phyloP scores from a whole-genome alignment of 1,139 yeast genomes.

The Casaregolazyma lundiana region DNA sequence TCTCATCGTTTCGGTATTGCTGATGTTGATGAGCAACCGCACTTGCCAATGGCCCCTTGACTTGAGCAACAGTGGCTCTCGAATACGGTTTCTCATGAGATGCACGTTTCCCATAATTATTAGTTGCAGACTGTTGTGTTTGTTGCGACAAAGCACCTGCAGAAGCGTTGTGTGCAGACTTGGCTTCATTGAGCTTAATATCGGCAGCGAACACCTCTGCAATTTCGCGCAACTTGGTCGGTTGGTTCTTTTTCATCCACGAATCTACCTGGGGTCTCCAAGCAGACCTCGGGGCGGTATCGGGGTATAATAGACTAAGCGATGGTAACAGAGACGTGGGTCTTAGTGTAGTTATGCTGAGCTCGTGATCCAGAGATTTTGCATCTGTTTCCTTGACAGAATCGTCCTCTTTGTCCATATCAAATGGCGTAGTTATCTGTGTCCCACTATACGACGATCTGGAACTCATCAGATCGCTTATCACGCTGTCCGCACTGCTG shows the following conservation, averaged over 20 bases:
- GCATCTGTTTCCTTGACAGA: background rate
- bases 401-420: background rate
- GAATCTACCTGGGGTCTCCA: conserved; percentile 38
- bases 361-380: background rate
- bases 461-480: conserved; percentile 5
- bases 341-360: conserved; percentile 8
- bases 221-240: conserved; percentile 23
- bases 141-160: background rate
- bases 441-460: conserved; percentile 1
- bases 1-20: conserved; percentile 2
- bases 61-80: background rate
- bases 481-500: conserved; percentile 9
- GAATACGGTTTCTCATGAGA: background rate
- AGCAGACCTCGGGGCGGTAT: conserved; percentile 36
- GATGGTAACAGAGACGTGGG: conserved; percentile 13
- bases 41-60: background rate
- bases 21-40: conserved; percentile 1
- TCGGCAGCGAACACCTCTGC: conserved; percentile 11
- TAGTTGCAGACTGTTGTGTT: background rate
- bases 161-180: background rate
- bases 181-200: background rate
- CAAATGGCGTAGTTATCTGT: background rate
- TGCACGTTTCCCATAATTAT: background rate
- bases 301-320: conserved; percentile 34
- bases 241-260: conserved; percentile 33